These are phyloP conservation scores for Passiflora organensis DNA, from an alignment of 345 rosid species.

Conservation along the genomic window DNA sequence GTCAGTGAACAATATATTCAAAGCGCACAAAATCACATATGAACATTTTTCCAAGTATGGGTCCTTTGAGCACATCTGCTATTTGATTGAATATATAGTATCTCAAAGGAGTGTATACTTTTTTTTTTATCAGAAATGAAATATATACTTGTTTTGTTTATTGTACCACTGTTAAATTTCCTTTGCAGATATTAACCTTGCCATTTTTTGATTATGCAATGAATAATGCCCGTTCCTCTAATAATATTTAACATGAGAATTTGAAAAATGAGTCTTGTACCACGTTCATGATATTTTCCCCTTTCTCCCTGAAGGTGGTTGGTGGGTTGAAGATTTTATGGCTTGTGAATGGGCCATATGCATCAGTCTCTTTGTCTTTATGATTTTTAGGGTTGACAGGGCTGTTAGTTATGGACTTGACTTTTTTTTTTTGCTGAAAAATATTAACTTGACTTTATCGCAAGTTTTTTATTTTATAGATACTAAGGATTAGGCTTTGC, in stretches of 20 bases:
- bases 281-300: background rate
- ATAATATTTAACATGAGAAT: background rate
- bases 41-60: background rate
- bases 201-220: too few relatives aligned
- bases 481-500: constrained; percentile 26
- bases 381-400: background rate
- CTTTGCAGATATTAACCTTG: too few relatives aligned
- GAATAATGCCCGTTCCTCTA: too few relatives aligned
- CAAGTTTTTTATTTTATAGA: constrained; percentile 2
- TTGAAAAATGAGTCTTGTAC: background rate
- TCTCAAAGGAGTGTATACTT: background rate
- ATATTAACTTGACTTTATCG: background rate
- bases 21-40: too few relatives aligned
- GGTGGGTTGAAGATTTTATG: background rate
- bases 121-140: too few relatives aligned
- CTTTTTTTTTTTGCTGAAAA: background rate
- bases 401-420: background rate
- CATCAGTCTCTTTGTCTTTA: background rate
- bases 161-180: too few relatives aligned
- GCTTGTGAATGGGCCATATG: background rate
- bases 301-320: background rate
- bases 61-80: background rate
- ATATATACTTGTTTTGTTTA: too few relatives aligned
- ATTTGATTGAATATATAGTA: background rate
- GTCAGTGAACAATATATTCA: too few relatives aligned